Percentiles rank a stretch among this genome's conserved stretches.
Evolutionary conservation across 768 basidiomycete genomes (phyloP).

Genomic region (Melanogaster broomeanus): DNA sequence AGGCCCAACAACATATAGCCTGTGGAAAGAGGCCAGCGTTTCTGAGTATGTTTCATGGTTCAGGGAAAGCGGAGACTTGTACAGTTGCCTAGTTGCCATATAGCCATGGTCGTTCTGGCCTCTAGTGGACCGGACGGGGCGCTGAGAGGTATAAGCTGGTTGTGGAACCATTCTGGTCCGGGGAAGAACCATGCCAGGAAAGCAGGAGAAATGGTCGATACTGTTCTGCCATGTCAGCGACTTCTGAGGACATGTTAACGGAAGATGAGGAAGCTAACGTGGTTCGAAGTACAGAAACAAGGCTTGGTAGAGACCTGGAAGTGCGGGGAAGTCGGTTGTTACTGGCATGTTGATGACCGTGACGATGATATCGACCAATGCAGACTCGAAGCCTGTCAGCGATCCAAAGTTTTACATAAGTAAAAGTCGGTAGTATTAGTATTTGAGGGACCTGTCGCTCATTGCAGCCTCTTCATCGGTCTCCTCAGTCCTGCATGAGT

Average conservation of each 20-base stretch:
- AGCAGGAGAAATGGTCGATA: conserved; percentile 51
- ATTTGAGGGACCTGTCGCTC: too few relatives aligned
- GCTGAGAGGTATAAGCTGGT: conserved; percentile 57
- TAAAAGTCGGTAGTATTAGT: too few relatives aligned
- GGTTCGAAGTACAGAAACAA: conserved; percentile 71
- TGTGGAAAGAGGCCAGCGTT: conserved; percentile 22
- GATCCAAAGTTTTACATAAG: too few relatives aligned
- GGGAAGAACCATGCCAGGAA: conserved; percentile 57
- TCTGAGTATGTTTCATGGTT: background rate
- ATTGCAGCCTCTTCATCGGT: too few relatives aligned
- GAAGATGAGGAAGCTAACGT: conserved; percentile 35
- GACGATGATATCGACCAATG: too few relatives aligned
- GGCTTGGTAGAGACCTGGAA: conserved; percentile 62
- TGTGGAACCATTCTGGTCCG: conserved; percentile 67
- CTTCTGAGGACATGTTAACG: conserved; percentile 5
- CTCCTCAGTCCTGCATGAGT: too few relatives aligned
- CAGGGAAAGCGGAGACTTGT: conserved; percentile 13
- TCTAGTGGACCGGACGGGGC: conserved; percentile 38
- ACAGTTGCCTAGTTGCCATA: conserved; percentile 74
- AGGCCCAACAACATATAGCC: conserved; percentile 67
- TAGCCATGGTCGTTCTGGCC: conserved; percentile 55
- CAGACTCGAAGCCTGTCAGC: too few relatives aligned
- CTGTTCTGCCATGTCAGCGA: conserved; percentile 30
- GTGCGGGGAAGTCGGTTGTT: conserved; percentile 54
- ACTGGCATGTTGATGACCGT: too few relatives aligned